A percentile compares a stretch with the other conserved stretches of the same genome.
Conservation (phyloP, 2,329 filamentous ascomycete species). For the Simplicillium sp. region DNA sequence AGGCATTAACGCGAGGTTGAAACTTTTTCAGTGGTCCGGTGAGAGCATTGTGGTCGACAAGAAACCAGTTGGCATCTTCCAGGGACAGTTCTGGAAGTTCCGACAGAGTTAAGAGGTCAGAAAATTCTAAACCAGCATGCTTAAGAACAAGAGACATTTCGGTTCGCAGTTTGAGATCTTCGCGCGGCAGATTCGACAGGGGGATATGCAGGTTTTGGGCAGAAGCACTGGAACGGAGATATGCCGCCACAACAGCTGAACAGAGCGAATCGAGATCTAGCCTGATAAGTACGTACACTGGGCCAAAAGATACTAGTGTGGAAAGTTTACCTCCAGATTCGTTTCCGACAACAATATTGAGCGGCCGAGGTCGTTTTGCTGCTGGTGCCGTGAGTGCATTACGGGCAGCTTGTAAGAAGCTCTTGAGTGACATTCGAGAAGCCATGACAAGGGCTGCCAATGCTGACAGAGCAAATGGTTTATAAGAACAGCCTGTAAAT, state of each 20-base stretch:
- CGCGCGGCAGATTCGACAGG: conserved; percentile 58
- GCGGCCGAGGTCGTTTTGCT: conserved; percentile 31
- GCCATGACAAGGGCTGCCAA: conserved; percentile 14
- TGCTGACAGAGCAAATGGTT: too few relatives aligned
- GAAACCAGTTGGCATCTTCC: conserved; percentile 55
- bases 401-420: conserved; percentile 42
- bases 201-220: conserved; percentile 56
- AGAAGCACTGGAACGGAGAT: conserved; percentile 54
- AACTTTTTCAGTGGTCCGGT: conserved; percentile 52
- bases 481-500: too few relatives aligned
- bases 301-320: neutral
- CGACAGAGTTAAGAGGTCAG: conserved; percentile 54
- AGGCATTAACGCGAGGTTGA: conserved; percentile 45
- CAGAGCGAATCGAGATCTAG: conserved; percentile 74
- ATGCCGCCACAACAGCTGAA: conserved; percentile 64
- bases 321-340: conserved; percentile 49
- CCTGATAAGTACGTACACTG: too few relatives aligned
- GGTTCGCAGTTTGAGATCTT: conserved; percentile 61
- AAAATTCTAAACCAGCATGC: conserved; percentile 45
- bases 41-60: conserved; percentile 73
- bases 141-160: conserved; percentile 60
- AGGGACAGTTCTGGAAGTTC: conserved; percentile 40
- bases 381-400: conserved; percentile 33
- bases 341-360: conserved; percentile 58
- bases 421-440: conserved; percentile 28